phyloP scores from a whole-genome alignment of 2,329 filamentous ascomycete genomes.

The Lasiodiplodia citricola region DNA sequence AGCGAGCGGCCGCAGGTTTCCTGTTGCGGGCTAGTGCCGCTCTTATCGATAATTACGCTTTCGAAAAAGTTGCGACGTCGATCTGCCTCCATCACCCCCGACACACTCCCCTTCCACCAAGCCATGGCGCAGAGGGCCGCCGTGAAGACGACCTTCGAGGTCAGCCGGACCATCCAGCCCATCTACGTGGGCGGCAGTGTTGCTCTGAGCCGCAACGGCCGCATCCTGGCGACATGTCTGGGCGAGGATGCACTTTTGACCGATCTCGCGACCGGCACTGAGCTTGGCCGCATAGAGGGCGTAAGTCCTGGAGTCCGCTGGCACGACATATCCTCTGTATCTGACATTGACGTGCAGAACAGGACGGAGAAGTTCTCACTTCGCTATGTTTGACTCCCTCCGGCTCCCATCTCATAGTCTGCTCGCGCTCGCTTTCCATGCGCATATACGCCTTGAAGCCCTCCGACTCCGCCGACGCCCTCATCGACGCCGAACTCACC shows the following conservation, averaged over 20 bases:
- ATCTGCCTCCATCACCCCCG: neutral
- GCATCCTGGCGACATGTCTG: slow-evolving; percentile 84
- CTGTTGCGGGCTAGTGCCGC: neutral
- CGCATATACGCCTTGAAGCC: slow-evolving; percentile 79
- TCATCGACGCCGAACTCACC: slow-evolving; percentile 70
- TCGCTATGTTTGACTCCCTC: slow-evolving; percentile 83
- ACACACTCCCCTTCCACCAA: neutral
- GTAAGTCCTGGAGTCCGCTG: slow-evolving; percentile 56
- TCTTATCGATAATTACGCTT: slow-evolving; percentile 6
- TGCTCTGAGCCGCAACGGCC: slow-evolving; percentile 79
- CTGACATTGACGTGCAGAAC: slow-evolving; percentile 47
- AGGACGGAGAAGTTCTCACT: slow-evolving; percentile 73
- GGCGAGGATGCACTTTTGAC: slow-evolving; percentile 91
- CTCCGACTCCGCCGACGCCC: slow-evolving; percentile 59
- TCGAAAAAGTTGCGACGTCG: slow-evolving; percentile 25
- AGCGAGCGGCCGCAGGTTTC: slow-evolving; percentile 8
- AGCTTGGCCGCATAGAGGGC: slow-evolving; percentile 85
- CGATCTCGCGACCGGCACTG: slow-evolving; percentile 79
- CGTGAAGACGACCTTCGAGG: slow-evolving; percentile 87
- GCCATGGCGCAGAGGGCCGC: slow-evolving; percentile 61
- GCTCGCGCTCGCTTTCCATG: slow-evolving; percentile 95
- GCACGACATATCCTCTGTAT: slow-evolving; percentile 27
- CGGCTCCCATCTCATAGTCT: slow-evolving; percentile 85
- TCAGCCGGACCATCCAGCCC: slow-evolving; percentile 80
- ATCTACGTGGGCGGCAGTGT: slow-evolving; percentile 93